Evolutionary conservation across 805 yeast species (phyloP), one percentile per base, ranked within the genome.

Genomic region (Saccharomycopsis sp.): DNA sequence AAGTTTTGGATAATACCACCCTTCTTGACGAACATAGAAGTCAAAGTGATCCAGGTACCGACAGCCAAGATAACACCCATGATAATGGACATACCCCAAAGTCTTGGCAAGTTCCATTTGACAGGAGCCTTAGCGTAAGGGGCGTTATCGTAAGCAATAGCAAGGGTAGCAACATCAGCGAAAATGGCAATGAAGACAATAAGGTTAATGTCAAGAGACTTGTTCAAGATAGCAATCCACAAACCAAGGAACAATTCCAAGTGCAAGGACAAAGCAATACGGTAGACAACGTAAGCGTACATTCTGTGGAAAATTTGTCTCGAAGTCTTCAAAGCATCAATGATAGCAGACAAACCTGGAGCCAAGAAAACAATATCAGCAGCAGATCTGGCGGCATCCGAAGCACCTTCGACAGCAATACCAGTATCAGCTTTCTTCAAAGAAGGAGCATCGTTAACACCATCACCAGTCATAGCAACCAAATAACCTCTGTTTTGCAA

Each of bases 381-480:
- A 62, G 77, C 77, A 56, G 77, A 71, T 35, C 75, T 68, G 44
- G 79, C 77, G 61, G 79, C 75, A 59, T 77, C 78, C 52, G 77
- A 69, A 54, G 77, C 73, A 56, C 96, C 97, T 81, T 90, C 96
- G 76, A 90, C 97, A 72, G 97, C 97, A 81, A 91, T 91, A 86
- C 97, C 97, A 67, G 89, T 84, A 72, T 86, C 91, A 69, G 96
- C 96, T 84, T 90, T 90, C 90, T 90, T 90, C 79, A 90, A 84
- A 66, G 97, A 90, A 72, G 97, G 97, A 70, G 97, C 96, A 79
- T 90, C 97, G 82, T 90, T 90, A 74, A 90, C 97, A 89, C 97
- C 97, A 75, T 90, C 97, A 87, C 97, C 97, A 82, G 97, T 90
- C 97, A 90, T 90, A 78, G 97, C 97, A 79, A 91, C 96, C 79